Conservation (phyloP, 2,329 filamentous ascomycete species). For the Colletotrichum tamarilloi region DNA sequence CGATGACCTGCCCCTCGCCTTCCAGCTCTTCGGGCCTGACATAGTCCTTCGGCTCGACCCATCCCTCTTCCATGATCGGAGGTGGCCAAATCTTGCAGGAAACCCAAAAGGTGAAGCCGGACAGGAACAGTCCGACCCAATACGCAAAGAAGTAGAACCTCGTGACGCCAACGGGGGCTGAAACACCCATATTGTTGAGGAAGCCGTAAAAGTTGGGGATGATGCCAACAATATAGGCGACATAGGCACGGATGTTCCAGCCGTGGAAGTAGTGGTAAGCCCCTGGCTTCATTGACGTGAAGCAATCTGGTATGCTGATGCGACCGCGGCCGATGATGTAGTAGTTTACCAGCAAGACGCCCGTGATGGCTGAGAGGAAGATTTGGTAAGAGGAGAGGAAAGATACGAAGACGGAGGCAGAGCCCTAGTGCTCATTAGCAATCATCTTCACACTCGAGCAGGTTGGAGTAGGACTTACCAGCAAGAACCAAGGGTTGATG, state of each 20-base stretch:
- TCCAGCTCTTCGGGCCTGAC: constrained; percentile 29
- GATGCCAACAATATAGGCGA: constrained; percentile 46
- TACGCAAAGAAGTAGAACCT: constrained; percentile 68
- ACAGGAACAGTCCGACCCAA: constrained; percentile 62
- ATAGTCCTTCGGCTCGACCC: constrained; percentile 37
- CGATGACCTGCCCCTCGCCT: constrained; percentile 8
- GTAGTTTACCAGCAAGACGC: constrained; percentile 51
- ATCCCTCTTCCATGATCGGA: constrained; percentile 28
- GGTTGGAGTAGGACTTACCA: constrained; percentile 40
- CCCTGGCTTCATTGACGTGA: constrained; percentile 21
- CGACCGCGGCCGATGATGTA: constrained; percentile 46
- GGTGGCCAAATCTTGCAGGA: constrained; percentile 37
- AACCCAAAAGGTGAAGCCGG: constrained; percentile 40
- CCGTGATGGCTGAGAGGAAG: constrained; percentile 52
- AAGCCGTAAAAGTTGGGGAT: constrained; percentile 55
- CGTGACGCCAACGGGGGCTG: constrained; percentile 45
- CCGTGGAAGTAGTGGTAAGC: constrained; percentile 30
- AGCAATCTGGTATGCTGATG: constrained; percentile 47
- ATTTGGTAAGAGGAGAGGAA: constrained; percentile 50
- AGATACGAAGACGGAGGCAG: constrained; percentile 49
- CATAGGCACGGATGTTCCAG: constrained; percentile 31
- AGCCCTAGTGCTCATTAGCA: constrained; percentile 42
- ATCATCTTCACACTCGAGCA: no score
- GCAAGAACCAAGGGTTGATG: constrained; percentile 52
- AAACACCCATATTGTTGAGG: constrained; percentile 52